These are phyloP conservation scores for Lyophyllum decastes DNA, from an alignment of 768 basidiomycete genomes.

Conservation along the genomic window DNA sequence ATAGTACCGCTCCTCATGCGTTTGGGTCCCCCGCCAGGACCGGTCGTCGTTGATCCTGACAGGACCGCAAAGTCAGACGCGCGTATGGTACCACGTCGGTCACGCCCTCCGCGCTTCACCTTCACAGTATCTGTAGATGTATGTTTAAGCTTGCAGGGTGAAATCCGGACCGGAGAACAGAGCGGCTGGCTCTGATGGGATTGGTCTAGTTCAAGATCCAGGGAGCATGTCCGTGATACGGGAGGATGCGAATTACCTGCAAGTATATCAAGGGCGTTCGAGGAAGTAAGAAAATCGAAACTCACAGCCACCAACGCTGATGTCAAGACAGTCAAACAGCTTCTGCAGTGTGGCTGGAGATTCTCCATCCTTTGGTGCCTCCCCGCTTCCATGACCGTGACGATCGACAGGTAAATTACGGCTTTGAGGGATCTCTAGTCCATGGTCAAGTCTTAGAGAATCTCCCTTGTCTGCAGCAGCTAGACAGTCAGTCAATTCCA, in stretches of 20 bases:
- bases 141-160: constrained; percentile 7
- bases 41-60: constrained; percentile 1
- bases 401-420: background rate
- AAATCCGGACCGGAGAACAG: constrained; percentile 14
- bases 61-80: constrained; percentile 42
- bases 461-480: background rate
- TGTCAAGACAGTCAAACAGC: constrained; percentile 19
- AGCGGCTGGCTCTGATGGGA: constrained; percentile 4
- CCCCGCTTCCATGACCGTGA: background rate
- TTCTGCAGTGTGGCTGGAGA: constrained; percentile 10
- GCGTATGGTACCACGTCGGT: constrained; percentile 51
- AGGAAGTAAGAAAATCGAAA: background rate
- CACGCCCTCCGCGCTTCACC: constrained; percentile 22
- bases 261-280: background rate
- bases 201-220: constrained; percentile 11
- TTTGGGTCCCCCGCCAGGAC: constrained; percentile 24
- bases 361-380: background rate
- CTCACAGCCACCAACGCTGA: constrained; percentile 12
- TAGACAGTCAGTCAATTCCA: background rate
- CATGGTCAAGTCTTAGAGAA: constrained; percentile 7
- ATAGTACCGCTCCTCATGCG: constrained; percentile 54
- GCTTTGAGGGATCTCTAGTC: background rate
- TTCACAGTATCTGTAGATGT: background rate
- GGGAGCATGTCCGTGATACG: constrained; percentile 10
- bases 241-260: constrained; percentile 3